Conservation (phyloP, 352 stramenopile genomes). For the Globisporangium abappressorium region DNA sequence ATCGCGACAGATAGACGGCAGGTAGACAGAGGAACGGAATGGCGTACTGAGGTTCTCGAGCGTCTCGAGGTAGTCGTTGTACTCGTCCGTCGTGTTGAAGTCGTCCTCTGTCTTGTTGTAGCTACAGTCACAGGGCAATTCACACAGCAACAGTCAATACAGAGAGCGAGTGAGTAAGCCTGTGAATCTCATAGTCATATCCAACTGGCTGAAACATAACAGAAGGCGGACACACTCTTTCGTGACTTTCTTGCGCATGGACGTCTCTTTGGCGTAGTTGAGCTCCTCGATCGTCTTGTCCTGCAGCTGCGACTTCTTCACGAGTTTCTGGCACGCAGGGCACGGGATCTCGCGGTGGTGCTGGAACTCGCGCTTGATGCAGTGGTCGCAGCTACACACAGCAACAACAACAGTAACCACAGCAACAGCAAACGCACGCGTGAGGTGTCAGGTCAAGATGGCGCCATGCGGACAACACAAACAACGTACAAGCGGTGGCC, state of each 20-base stretch:
- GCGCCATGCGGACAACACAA: neutral
- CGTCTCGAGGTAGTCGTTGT: slow-evolving; percentile 84
- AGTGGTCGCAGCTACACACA: slow-evolving; percentile 68
- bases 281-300: slow-evolving; percentile 89
- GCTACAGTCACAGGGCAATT: slow-evolving; percentile 22
- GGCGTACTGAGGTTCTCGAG: slow-evolving; percentile 81
- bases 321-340: slow-evolving; percentile 69
- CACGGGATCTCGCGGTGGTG: slow-evolving; percentile 86
- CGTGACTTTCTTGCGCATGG: slow-evolving; percentile 81
- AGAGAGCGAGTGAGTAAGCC: neutral
- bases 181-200: neutral
- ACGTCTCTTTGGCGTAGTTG: slow-evolving; percentile 86
- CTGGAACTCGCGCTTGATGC: slow-evolving; percentile 87
- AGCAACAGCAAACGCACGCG: neutral
- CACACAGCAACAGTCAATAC: neutral
- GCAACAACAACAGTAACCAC: neutral
- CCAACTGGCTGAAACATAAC: neutral
- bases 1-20: neutral
- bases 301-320: slow-evolving; percentile 89
- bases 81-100: slow-evolving; percentile 84
- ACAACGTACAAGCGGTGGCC: slow-evolving; percentile 82
- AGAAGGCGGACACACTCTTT: slow-evolving; percentile 57
- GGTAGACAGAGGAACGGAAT: neutral
- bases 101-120: slow-evolving; percentile 90
- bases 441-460: neutral